Percentiles rank a stretch among this genome's conserved stretches.
Evolutionary conservation across 176 grass and related monocot species (phyloP).

Genomic region (Hordeum vulgare): DNA sequence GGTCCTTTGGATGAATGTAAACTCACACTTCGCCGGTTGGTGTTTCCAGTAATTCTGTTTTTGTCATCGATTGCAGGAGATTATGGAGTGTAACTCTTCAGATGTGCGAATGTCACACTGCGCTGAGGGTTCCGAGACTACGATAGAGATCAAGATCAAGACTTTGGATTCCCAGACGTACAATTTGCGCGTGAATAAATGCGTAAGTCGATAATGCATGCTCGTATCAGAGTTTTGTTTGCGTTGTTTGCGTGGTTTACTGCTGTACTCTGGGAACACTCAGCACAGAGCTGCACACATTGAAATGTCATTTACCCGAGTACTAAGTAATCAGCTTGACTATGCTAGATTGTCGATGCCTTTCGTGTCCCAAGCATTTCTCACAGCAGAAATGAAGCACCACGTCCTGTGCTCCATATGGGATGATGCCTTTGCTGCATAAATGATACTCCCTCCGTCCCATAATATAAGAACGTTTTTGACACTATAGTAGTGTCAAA

Average conservation of each 20-base stretch:
- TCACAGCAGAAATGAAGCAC: not conserved
- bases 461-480: too few relatives aligned
- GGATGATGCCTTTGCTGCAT: not conserved
- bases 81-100: slow-evolving; percentile 44
- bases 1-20: not conserved
- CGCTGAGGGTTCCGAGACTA: slow-evolving; percentile 39
- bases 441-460: too few relatives aligned
- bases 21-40: not conserved
- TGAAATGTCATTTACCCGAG: not conserved
- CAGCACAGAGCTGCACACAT: not conserved
- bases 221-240: not conserved
- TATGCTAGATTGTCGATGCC: not conserved
- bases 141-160: slow-evolving; percentile 96
- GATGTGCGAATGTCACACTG: slow-evolving; percentile 46
- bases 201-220: slow-evolving; percentile 55
- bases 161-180: slow-evolving; percentile 97
- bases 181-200: slow-evolving; percentile 84
- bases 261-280: not conserved
- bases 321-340: not conserved
- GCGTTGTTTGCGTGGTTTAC: not conserved
- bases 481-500: too few relatives aligned
- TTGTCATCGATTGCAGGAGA: slow-evolving; percentile 20
- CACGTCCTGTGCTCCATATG: not conserved
- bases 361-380: not conserved
- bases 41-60: not conserved